Evolutionary conservation across 305 asterid genomes (phyloP).

Genomic region (Fraxinus angustifolia): DNA sequence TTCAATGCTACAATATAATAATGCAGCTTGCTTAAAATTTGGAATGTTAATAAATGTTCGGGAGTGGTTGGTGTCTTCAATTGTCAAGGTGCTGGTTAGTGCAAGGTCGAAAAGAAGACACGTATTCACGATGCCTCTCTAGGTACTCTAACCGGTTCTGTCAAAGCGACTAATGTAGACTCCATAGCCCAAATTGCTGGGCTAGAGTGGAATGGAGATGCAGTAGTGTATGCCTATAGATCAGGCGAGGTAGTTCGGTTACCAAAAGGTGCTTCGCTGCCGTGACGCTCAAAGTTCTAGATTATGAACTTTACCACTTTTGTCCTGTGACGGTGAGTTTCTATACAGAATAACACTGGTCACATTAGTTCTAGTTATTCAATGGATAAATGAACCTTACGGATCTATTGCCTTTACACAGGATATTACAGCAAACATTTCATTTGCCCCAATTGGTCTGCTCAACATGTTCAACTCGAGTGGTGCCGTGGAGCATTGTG

Average conservation of each 20-base stretch:
- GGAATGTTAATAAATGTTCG: slow-evolving; percentile 46
- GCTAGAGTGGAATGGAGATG: slow-evolving; percentile 42
- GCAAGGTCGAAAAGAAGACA: slow-evolving; percentile 42
- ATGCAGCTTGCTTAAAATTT: slow-evolving; percentile 49
- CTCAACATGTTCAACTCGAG: slow-evolving; percentile 44
- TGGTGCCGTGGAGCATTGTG: slow-evolving; percentile 42
- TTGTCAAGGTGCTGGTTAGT: slow-evolving; percentile 63
- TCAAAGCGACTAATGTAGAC: slow-evolving; percentile 39
- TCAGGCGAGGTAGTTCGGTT: slow-evolving; percentile 39
- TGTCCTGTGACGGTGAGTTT: slow-evolving; percentile 40
- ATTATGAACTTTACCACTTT: slow-evolving; percentile 50
- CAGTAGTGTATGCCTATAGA: slow-evolving; percentile 36
- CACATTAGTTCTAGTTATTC: background rate
- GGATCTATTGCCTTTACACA: slow-evolving; percentile 7
- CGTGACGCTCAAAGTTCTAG: slow-evolving; percentile 44
- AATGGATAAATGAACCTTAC: background rate
- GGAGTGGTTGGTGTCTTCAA: slow-evolving; percentile 53
- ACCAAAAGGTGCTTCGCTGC: slow-evolving; percentile 44
- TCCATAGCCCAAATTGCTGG: slow-evolving; percentile 35
- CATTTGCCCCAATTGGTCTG: slow-evolving; percentile 46
- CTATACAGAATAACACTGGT: background rate
- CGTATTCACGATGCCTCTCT: slow-evolving; percentile 47
- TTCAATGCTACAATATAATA: background rate
- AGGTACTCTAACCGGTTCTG: slow-evolving; percentile 39
- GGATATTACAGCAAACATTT: slow-evolving; percentile 29